Base-by-base conservation (phyloP, 164 flowering plant species). In the Magnolia officinalis region DNA sequence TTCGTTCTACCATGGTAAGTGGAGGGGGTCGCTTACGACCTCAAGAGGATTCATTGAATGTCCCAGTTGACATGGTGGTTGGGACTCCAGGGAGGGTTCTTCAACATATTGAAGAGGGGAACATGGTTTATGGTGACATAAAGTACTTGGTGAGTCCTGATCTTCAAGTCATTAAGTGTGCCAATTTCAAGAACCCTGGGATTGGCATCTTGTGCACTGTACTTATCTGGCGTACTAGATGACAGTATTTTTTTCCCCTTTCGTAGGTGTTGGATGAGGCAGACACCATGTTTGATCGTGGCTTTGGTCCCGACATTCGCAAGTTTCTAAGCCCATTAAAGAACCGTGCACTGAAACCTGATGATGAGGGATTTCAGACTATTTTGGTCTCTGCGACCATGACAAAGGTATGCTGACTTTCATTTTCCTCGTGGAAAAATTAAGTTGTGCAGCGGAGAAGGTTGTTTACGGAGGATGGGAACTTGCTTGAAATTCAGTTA, bases 231-330 rank as follows among this genome's bases (percentile, higher is more conserved):
- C 8, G 21, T 8, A 51, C 70, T 13, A 8, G 72, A 73, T 72
- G 55, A 21, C 82, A 63, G 11, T 31, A 2, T 10, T 77, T 50
- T 37, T 50, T 64, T 58, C 45, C 45, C 45, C 21, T 74, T 18
- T 70, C 55, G 64, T 77, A 93, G 99, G 98, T 96, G 67, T 81
- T 96, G 86, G 99, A 96, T 86, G 99, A 96, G 86, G 98, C 99
- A 23, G 99, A 96, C 80, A 96, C 98, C 74, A 96, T 96, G 99
- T 96, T 96, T 87, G 99, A 96, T 86, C 95, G 85, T 73, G 99
- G 99, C 50, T 96, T 96, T 87, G 99, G 98, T 74, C 99, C 99
- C 75, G 99, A 96, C 61, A 92, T 96, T 63, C 93, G 87, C 75
- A 91, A 96, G 78, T 94, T 96, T 87, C 87, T 96, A 75, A 88